phyloP scores from a whole-genome alignment of 345 rosid species.

The Anacardium occidentale region DNA sequence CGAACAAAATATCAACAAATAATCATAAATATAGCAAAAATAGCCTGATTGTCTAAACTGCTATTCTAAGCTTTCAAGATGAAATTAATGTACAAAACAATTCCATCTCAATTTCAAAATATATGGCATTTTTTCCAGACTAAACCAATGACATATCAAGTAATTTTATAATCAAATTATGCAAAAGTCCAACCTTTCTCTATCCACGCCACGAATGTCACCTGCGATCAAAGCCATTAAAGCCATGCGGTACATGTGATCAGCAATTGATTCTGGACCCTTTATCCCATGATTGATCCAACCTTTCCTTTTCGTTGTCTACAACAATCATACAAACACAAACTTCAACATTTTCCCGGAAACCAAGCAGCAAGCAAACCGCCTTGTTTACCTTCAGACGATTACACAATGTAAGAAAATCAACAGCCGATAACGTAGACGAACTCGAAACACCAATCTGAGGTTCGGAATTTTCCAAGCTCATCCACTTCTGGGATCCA shows the following conservation, averaged over 20 bases:
- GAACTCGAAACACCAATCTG: conserved; percentile 27
- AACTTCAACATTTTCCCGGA: neutral
- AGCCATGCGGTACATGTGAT: conserved; percentile 96
- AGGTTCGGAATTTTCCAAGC: conserved; percentile 28
- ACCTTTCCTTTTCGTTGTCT: conserved; percentile 95
- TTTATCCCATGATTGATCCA: conserved; percentile 87
- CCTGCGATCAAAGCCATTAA: conserved; percentile 79
- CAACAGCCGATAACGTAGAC: conserved; percentile 61
- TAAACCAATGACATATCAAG: neutral
- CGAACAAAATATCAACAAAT: neutral
- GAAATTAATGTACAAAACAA: neutral
- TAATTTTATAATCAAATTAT: neutral
- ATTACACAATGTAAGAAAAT: conserved; percentile 84
- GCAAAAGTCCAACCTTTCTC: conserved; percentile 56
- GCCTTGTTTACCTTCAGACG: conserved; percentile 56
- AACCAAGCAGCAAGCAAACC: neutral
- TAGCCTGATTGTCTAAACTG: neutral
- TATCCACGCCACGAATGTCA: conserved; percentile 70
- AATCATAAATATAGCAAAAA: neutral
- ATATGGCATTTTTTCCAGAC: neutral
- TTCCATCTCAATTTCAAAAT: neutral
- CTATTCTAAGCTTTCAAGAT: neutral
- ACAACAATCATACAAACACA: conserved; percentile 2
- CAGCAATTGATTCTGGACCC: conserved; percentile 86
- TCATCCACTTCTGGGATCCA: conserved; percentile 26